Evolutionary conservation across 768 basidiomycete genomes (phyloP), one percentile per base, ranked within the genome.

Genomic region (Boletellus ananiceps): DNA sequence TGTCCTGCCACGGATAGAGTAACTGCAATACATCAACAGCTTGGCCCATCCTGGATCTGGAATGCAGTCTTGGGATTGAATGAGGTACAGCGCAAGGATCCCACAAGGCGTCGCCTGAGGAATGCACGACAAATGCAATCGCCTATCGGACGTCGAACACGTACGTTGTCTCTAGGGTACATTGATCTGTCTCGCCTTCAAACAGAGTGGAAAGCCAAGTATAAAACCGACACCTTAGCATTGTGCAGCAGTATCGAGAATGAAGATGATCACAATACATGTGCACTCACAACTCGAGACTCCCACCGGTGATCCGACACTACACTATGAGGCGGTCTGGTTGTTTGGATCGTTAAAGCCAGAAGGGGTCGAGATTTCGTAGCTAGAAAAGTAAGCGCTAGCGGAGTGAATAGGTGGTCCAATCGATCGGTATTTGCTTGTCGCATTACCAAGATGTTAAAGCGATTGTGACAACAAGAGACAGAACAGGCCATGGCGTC

Each of bases 401-500:
- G 48, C 44, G 34, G 29, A n/a, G 18, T 11, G 41, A 44, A n/a
- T 15, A 36, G 14, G 33, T 37, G 15, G 40, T 44, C 16, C 47
- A 41, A 48, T 40, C 47, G 41, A 51, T 51, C 53, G 41, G 13
- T 14, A 39, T 38, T 49, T 21, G 15, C 40, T 47, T 40, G 55
- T 39, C 57, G 61, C 44, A 39, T 47, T 54, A 60, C 49, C 54
- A 31, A 16, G 40, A 21, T 45, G 44, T 37, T 47, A n/a, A 40
- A 45, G 31, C 16, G 40, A 41, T 19, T 46, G 36, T 37, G 37
- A 49, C 44, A 51, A 35, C 2, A 25, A 15, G 25, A 29, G 38
- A 52, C 38, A 44, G 16, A 18, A 40, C 36, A 46, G 16, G 35
- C 43, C 27, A 25, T 18, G 37, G 44, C 44, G 29, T 69, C 74